phyloP scores from a whole-genome alignment of 371 early-diverging fungal species.

The Mucor ambiguus region DNA sequence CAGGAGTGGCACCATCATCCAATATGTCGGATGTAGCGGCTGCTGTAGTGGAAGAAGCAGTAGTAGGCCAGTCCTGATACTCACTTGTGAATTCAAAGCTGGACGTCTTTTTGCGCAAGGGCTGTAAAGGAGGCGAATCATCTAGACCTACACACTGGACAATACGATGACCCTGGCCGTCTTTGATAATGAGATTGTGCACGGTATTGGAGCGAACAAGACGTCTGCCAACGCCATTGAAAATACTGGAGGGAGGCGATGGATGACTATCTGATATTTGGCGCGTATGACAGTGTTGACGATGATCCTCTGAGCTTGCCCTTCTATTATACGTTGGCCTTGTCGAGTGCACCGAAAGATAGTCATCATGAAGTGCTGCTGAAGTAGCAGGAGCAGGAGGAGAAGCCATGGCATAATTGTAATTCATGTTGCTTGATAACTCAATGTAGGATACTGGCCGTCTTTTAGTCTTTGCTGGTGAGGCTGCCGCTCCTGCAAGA shows the following conservation, averaged over 20 bases:
- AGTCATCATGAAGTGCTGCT: constrained; percentile 4
- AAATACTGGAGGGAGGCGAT: not conserved
- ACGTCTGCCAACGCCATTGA: not conserved
- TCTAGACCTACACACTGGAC: constrained; percentile 22
- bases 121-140: constrained; percentile 6
- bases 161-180: constrained; percentile 24
- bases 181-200: constrained; percentile 22
- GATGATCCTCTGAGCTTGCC: constrained; percentile 22
- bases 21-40: not conserved
- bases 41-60: not conserved
- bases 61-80: constrained; percentile 12
- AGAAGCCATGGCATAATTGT: constrained; percentile 7
- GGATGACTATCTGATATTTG: constrained; percentile 7
- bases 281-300: constrained; percentile 10
- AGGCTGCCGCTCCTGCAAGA: not conserved
- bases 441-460: constrained; percentile 26
- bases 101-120: constrained; percentile 1
- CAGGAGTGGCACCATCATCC: not conserved
- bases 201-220: constrained; percentile 21
- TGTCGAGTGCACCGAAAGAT: constrained; percentile 8
- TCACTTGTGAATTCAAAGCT: constrained; percentile 13
- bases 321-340: constrained; percentile 14
- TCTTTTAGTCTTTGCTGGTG: constrained; percentile 12
- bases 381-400: not conserved
- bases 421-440: not conserved